Evolutionary conservation across 495 filamentous ascomycete genomes (phyloP).

Genomic region (Lentithecium fluviatile): DNA sequence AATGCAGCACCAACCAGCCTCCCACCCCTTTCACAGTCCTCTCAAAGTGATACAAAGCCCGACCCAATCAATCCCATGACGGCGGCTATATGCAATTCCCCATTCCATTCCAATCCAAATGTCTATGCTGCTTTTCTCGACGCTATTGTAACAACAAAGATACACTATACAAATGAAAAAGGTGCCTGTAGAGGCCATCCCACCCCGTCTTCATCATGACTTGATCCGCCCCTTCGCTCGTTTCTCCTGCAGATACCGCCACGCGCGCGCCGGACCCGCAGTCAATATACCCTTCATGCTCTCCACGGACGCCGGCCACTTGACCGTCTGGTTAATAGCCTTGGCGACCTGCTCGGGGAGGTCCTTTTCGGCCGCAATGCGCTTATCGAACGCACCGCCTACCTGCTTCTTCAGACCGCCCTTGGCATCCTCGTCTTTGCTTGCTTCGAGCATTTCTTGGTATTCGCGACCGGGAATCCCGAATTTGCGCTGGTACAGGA

Average conservation of each 20-base stretch:
- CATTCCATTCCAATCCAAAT: too few species aligned
- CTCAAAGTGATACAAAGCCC: too few species aligned
- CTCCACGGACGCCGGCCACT: constrained; percentile 86
- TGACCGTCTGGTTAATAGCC: constrained; percentile 81
- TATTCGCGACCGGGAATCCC: constrained; percentile 81
- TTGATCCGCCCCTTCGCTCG: constrained; percentile 57
- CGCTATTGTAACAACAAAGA: neutral
- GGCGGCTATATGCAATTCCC: constrained; percentile 26
- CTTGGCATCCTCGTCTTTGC: constrained; percentile 62
- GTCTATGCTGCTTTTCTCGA: constrained; percentile 8
- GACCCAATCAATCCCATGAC: too few species aligned
- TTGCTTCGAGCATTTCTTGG: constrained; percentile 76
- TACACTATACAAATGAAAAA: constrained; percentile 10
- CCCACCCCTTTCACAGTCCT: too few species aligned
- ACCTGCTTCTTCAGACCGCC: constrained; percentile 67
- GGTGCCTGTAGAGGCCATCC: neutral
- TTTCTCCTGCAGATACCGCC: constrained; percentile 82
- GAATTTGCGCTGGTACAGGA: constrained; percentile 88
- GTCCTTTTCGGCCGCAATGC: constrained; percentile 72
- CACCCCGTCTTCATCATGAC: neutral
- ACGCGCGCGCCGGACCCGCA: constrained; percentile 64
- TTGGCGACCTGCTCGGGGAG: constrained; percentile 64
- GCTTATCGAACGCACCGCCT: constrained; percentile 79
- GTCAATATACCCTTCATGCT: constrained; percentile 78
- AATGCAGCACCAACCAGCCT: too few species aligned